Evolutionary conservation across 1,284 basidiomycete species (phyloP).

Genomic region (Malassezia psittaci): DNA sequence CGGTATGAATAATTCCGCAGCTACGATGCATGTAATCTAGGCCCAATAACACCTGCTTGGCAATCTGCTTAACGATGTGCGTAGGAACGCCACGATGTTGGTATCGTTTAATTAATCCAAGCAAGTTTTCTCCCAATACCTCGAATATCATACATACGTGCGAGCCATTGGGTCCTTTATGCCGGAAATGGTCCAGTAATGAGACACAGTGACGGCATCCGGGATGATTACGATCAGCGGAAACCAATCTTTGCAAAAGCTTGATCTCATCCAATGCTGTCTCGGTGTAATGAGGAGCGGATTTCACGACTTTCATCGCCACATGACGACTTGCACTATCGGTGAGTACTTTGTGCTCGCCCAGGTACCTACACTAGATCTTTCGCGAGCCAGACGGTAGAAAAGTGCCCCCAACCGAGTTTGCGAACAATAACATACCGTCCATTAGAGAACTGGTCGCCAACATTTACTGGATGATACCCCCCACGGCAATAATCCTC

Average conservation of each 20-base stretch:
- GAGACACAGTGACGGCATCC: conserved; percentile 62
- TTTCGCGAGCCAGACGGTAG: conserved; percentile 49
- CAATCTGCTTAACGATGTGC: conserved; percentile 86
- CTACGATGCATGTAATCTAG: conserved; percentile 95
- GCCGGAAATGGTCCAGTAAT: conserved; percentile 91
- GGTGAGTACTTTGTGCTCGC: conserved; percentile 1
- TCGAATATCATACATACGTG: conserved; percentile 99
- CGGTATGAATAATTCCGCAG: conserved; percentile 73
- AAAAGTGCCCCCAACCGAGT: conserved; percentile 95
- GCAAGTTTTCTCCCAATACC: conserved; percentile 93
- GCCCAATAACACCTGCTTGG: conserved; percentile 87
- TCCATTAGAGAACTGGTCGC: conserved; percentile 77
- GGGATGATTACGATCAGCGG: conserved; percentile 57
- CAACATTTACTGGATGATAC: conserved; percentile 86
- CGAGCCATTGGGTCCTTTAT: conserved; percentile 88
- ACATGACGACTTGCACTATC: conserved; percentile 83
- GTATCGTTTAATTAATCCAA: conserved; percentile 90
- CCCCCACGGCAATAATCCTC: conserved; percentile 56
- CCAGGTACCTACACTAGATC: conserved; percentile 32
- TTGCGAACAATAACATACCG: conserved; percentile 87
- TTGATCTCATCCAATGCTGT: conserved; percentile 98
- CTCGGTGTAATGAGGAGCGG: conserved; percentile 90
- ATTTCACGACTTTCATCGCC: conserved; percentile 97
- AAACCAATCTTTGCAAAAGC: conserved; percentile 85
- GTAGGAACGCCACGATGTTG: conserved; percentile 93